phyloP scores from a whole-genome alignment of 345 rosid species.

The Diplotaxis tenuifolia region DNA sequence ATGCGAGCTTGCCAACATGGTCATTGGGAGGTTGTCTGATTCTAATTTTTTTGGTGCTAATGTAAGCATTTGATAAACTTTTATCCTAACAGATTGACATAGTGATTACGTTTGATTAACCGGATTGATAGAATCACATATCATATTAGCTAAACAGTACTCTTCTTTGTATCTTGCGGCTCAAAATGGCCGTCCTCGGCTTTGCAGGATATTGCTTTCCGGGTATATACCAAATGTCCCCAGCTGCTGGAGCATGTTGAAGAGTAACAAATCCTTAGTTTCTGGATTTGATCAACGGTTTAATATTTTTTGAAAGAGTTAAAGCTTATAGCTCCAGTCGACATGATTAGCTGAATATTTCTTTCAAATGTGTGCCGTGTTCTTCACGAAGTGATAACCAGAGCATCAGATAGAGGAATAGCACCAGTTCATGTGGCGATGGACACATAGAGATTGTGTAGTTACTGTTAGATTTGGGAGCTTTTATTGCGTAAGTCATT shows the following conservation, averaged over 20 bases:
- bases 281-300: conserved; percentile 60
- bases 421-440: conserved; percentile 94
- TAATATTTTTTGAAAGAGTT: not conserved
- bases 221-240: conserved; percentile 77
- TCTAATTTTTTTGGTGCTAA: conserved; percentile 77
- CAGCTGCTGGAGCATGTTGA: conserved; percentile 49
- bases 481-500: not conserved
- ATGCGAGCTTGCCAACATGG: conserved; percentile 99
- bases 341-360: not conserved
- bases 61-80: conserved; percentile 47
- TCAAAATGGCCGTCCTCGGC: conserved; percentile 78
- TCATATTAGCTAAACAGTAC: conserved; percentile 90
- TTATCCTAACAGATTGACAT: not conserved
- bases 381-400: conserved; percentile 63
- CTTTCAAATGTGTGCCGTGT: conserved; percentile 41
- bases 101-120: conserved; percentile 3
- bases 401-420: conserved; percentile 87
- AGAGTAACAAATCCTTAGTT: conserved; percentile 39
- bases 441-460: conserved; percentile 64
- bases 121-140: conserved; percentile 54
- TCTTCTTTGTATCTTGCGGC: conserved; percentile 88
- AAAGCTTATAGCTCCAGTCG: not conserved
- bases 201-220: conserved; percentile 78
- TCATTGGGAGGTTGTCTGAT: conserved; percentile 92
- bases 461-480: not conserved